Evolutionary conservation across 225 moss, liverwort and hornwort genomes (phyloP), one percentile per base, ranked within the genome.

Genomic region (Lunularia cruciata): DNA sequence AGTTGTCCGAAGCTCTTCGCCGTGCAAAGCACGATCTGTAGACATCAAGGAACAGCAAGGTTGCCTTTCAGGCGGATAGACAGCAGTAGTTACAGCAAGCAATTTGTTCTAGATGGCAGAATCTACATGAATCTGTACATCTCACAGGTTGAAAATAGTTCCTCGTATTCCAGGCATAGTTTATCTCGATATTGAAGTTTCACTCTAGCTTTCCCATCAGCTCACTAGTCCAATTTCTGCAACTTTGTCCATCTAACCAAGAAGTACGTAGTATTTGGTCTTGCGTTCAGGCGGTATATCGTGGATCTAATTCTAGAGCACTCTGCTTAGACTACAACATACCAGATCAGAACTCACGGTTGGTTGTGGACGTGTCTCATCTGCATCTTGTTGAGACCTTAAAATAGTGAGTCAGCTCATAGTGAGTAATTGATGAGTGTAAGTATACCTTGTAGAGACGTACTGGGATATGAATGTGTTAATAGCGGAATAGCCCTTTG

Each of bases 21-120:
- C 14, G 46, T 19, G 25, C 39, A 26, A 38, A n/a, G 38, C 25
- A 13, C 9, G 38, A 23, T 43, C 1, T 14, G 0, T 31, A 46
- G 63, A 15, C 27, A 23, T 46, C 30, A 27, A 45, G 26, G n/a
- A 43, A 16, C 28, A 37, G 36, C 57, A 57, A 36, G 36, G 8
- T 36, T 60, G 36, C 20, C 14, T 60, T 60, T 22, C 3, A 34
- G 59, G 16, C 59, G 14, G 38, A 25, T 45, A 45, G 63, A 30
- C 45, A 31, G 45, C 25, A 64, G 30, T 46, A 31, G 28, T 26
- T 64, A 43, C 43, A 64, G 63, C 45, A 64, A 63, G 63, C 45
- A 46, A 28, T 4, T 46, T 15, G 45, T 42, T 46, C 63, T 46
- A 11, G 43, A 49, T 49, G 49, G 49, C 49, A 49, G 16, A 49